phyloP scores from a whole-genome alignment of 2,329 filamentous ascomycete genomes.

The Coniochaeta hoffmannii region DNA sequence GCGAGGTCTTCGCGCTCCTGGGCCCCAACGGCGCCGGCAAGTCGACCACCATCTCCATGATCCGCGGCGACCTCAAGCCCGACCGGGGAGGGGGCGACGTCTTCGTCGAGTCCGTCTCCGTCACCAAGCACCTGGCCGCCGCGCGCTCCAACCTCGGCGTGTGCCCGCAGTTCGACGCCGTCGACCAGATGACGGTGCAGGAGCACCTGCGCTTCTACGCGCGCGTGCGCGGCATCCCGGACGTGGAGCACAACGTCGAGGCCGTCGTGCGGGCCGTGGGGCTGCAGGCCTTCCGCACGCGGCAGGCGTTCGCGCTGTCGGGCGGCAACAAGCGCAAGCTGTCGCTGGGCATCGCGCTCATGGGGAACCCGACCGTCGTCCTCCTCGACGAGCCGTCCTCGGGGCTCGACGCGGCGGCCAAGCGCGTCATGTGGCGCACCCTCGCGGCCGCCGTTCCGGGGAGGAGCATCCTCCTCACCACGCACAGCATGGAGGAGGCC shows the following conservation, averaged over 20 bases:
- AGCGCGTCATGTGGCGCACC: constrained; percentile 89
- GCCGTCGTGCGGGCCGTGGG: constrained; percentile 78
- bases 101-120: constrained; percentile 69
- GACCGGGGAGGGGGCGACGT: constrained; percentile 66
- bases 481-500: constrained; percentile 93
- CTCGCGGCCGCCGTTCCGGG: constrained; percentile 66
- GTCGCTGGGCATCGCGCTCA: constrained; percentile 79
- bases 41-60: constrained; percentile 79
- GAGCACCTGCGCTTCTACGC: constrained; percentile 90
- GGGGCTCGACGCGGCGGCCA: constrained; percentile 84
- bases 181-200: constrained; percentile 83
- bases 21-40: constrained; percentile 92
- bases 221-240: constrained; percentile 66
- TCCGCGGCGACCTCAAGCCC: constrained; percentile 80
- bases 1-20: constrained; percentile 81
- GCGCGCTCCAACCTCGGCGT: constrained; percentile 80
- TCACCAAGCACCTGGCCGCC: constrained; percentile 61
- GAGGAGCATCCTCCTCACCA: constrained; percentile 79
- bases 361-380: constrained; percentile 83
- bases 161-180: constrained; percentile 80
- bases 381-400: constrained; percentile 84
- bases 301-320: constrained; percentile 73
- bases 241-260: constrained; percentile 69
- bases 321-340: constrained; percentile 95
- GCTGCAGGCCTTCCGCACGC: constrained; percentile 58